phyloP scores from a whole-genome alignment of 2,329 filamentous ascomycete species.

The Exophiala dermatitidis region DNA sequence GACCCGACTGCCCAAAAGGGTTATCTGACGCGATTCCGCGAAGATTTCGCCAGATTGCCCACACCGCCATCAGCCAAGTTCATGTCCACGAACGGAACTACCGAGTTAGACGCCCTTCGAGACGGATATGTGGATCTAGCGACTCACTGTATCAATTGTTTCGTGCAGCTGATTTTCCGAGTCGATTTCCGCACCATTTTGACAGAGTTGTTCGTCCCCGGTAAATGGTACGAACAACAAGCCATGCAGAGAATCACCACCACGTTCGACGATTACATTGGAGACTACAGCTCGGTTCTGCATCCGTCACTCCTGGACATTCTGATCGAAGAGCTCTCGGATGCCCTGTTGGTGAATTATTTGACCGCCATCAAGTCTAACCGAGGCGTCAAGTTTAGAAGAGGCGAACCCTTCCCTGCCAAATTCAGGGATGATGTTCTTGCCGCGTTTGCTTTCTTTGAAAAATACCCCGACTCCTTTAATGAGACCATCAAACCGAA shows the following conservation, averaged over 20 bases:
- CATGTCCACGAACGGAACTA: constrained; percentile 60
- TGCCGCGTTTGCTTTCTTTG: constrained; percentile 85
- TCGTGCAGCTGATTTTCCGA: constrained; percentile 77
- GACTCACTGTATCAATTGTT: constrained; percentile 83
- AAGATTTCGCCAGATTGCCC: constrained; percentile 73
- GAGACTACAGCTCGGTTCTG: constrained; percentile 75
- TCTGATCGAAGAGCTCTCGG: constrained; percentile 84
- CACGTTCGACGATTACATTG: constrained; percentile 91
- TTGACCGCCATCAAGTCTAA: constrained; percentile 71
- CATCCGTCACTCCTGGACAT: constrained; percentile 85
- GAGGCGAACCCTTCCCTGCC: constrained; percentile 78
- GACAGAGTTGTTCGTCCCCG: constrained; percentile 77
- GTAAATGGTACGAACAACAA: constrained; percentile 74
- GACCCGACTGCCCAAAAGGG: constrained; percentile 65
- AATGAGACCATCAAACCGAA: constrained; percentile 74
- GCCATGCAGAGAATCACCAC: constrained; percentile 90
- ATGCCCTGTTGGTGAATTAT: constrained; percentile 83
- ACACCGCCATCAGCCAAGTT: constrained; percentile 60
- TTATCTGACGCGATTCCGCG: constrained; percentile 79
- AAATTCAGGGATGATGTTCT: constrained; percentile 91
- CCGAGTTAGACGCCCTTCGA: constrained; percentile 66
- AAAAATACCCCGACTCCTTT: constrained; percentile 59
- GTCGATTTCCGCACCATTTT: constrained; percentile 83
- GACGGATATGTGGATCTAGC: constrained; percentile 93
- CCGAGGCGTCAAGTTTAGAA: constrained; percentile 79